These are phyloP conservation scores for Oryza punctata DNA, from an alignment of 176 grass and related monocot genomes.

Conservation along the genomic window DNA sequence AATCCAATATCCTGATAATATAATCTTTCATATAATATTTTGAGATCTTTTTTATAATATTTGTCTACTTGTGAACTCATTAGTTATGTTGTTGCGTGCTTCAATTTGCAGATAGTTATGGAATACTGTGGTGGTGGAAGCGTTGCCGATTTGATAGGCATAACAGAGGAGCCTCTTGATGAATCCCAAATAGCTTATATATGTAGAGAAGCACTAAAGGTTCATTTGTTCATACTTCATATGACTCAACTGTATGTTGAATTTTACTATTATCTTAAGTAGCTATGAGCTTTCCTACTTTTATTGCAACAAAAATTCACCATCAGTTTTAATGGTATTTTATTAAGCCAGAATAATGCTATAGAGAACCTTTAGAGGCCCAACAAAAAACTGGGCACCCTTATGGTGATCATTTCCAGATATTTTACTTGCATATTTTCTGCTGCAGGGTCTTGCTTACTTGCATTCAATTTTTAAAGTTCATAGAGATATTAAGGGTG, in stretches of 20 bases:
- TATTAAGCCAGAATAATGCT: conserved; percentile 9
- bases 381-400: neutral
- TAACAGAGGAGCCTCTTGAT: conserved; percentile 90
- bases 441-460: conserved; percentile 91
- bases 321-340: neutral
- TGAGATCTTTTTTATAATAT: conserved; percentile 4
- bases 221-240: conserved; percentile 27
- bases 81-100: conserved; percentile 12
- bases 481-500: conserved; percentile 99
- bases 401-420: conserved; percentile 21
- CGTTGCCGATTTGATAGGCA: conserved; percentile 88
- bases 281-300: neutral
- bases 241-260: neutral
- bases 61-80: conserved; percentile 7
- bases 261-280: conserved; percentile 14
- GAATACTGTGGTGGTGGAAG: conserved; percentile 99
- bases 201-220: conserved; percentile 98
- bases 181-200: conserved; percentile 99
- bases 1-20: conserved; percentile 35
- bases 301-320: neutral
- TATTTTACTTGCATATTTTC: conserved; percentile 40
- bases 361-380: conserved; percentile 7
- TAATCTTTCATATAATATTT: conserved; percentile 16
- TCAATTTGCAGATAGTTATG: conserved; percentile 86
- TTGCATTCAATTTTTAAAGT: conserved; percentile 99